A percentile compares a stretch with the other conserved stretches of the same genome.
phyloP scores from a whole-genome alignment of 169 alveolate species.

The Eimeria tenella region DNA sequence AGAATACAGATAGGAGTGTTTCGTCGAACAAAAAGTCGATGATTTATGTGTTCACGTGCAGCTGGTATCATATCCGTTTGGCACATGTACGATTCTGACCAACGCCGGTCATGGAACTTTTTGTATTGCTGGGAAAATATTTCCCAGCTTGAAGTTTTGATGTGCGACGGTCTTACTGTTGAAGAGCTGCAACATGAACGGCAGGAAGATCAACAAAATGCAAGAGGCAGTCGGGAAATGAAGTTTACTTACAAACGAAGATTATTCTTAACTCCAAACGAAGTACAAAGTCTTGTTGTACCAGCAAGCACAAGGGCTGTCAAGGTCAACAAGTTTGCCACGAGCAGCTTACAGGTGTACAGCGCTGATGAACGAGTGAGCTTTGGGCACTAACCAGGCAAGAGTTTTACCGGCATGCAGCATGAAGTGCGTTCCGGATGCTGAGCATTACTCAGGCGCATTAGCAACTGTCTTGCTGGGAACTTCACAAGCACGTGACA shows the following conservation, averaged over 20 bases:
- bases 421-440: too few species aligned
- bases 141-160: constrained; percentile 17
- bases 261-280: constrained; percentile 11
- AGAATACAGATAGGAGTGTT: too few species aligned
- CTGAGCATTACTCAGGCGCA: too few species aligned
- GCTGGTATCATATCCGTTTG: constrained; percentile 72
- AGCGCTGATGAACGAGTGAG: constrained; percentile 68
- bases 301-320: constrained; percentile 35
- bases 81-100: constrained; percentile 17
- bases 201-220: background rate
- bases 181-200: constrained; percentile 5
- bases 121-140: constrained; percentile 72
- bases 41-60: background rate
- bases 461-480: too few species aligned
- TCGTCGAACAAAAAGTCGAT: too few species aligned
- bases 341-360: constrained; percentile 39
- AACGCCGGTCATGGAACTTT: constrained; percentile 46
- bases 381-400: background rate
- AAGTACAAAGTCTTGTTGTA: background rate
- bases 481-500: background rate
- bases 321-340: constrained; percentile 33
- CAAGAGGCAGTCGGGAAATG: background rate
- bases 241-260: constrained; percentile 56
- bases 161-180: constrained; percentile 44
- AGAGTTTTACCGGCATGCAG: too few species aligned